Evolutionary conservation across 2,329 filamentous ascomycete species (phyloP).

Genomic region (Dryadomyces quercus-mongolicae): DNA sequence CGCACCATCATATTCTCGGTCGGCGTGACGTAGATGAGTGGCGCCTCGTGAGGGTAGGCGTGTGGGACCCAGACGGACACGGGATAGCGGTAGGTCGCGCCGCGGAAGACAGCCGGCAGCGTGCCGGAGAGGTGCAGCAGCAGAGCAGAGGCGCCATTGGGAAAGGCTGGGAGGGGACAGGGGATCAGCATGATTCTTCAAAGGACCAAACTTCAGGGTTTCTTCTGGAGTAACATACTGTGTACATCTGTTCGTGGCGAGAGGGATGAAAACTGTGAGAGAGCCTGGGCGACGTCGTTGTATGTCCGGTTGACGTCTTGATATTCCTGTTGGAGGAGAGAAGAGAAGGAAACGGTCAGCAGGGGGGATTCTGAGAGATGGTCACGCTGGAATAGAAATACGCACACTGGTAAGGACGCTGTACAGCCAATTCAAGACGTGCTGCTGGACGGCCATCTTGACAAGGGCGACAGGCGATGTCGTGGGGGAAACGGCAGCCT

Average conservation of each 20-base stretch:
- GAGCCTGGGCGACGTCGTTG: conserved; percentile 73
- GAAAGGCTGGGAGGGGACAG: conserved; percentile 73
- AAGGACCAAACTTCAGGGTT: background rate
- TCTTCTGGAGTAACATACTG: conserved; percentile 48
- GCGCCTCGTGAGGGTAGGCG: conserved; percentile 74
- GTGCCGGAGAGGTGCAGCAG: conserved; percentile 80
- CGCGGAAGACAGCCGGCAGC: conserved; percentile 81
- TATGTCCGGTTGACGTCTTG: conserved; percentile 87
- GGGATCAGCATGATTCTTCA: conserved; percentile 2
- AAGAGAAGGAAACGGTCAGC: background rate
- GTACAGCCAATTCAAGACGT: conserved; percentile 90
- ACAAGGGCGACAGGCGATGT: background rate
- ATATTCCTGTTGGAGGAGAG: conserved; percentile 57
- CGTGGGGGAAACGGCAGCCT: background rate
- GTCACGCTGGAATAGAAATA: background rate
- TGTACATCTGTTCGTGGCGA: conserved; percentile 87
- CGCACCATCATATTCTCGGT: conserved; percentile 80
- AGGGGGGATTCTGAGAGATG: background rate
- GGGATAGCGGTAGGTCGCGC: conserved; percentile 81
- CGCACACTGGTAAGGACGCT: conserved; percentile 70
- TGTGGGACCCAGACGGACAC: conserved; percentile 89
- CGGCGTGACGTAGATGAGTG: conserved; percentile 79
- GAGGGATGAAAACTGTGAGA: conserved; percentile 69
- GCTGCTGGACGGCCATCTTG: conserved; percentile 66
- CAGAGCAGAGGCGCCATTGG: conserved; percentile 75